Base-by-base conservation (phyloP, 306 rosid genomes). In the Dryas alaskensis region DNA sequence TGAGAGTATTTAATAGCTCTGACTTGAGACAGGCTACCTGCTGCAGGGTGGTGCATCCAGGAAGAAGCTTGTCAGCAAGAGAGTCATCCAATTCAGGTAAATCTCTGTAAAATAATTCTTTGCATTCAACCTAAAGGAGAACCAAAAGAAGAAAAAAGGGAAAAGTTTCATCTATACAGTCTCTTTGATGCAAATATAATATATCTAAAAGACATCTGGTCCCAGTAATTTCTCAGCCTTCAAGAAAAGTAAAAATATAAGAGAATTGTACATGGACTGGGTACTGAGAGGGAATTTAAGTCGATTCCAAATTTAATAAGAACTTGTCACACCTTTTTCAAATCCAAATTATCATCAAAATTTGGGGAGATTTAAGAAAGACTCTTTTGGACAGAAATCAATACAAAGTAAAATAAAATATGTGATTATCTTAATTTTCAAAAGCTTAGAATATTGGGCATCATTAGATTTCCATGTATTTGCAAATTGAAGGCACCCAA, bases 41-140 rank as follows among this genome's bases (percentile, higher is more conserved):
- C 43, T 87, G 81, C 54, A 93, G 79, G 47, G 96, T 91, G 80
- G 87, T 86, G 80, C 90, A 88, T 69, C 96, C 97, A 52, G 90
- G 87, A 77, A 93, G 75, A 83, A 93, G 96, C 89, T 82, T 83
- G 67, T 89, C 88, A 54, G 98, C 94, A 81, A 91, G 79, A 55
- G 97, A 84, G 84, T 91, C 97, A 83, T 91, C 84, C 82, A 93
- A 81, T 80, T 83, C 81, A 0, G 91, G 98, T 25, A 93, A 88
- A 67, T 89, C 98, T 88, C 98, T 87, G 94, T 84, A 89, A 82
- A 93, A 93, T 13, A 91, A 86, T 82, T 93, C 98, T 82, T 88
- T 93, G 93, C 98, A 93, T 48, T 87, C 93, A 45, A 93, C 97
- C 98, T 93, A 75, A 67, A 64, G 73, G 55, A 82, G 74, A 78